Evolutionary conservation across 106 monocot species (phyloP), one percentile per base, ranked within the genome.

Genomic region (Hemerocallis citrina): DNA sequence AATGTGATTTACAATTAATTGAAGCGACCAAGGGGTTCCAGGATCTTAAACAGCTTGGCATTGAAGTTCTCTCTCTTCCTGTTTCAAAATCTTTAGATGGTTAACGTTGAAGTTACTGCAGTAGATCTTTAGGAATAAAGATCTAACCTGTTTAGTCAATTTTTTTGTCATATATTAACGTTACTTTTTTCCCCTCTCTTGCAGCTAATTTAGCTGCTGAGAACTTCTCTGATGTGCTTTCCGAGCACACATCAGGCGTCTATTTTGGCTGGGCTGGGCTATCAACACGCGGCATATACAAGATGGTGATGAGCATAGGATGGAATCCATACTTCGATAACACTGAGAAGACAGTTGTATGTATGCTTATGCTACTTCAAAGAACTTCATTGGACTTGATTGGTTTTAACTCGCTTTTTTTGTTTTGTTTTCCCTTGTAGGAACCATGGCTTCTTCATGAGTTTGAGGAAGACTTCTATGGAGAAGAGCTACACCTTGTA

Each of bases 281-380:
- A 21, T 72, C 84, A 43, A 65, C 25, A 21, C 75, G 70, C 30
- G 96, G 91, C 19, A 62, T 91, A 41, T 91, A 72, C 67, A 96
- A 96, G 76, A 96, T 91, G 96, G 96, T 87, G 31, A 96, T 91
- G 96, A 90, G 87, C 57, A 77, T 96, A 63, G 95, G 90, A 34
- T 90, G 95, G 95, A 95, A 95, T 62, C 95, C 95, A 23, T 95
- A 84, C 65, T 95, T 95, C 45, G 78, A 90, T 54, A 90, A 95
- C 51, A 86, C 86, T 0, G 84, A 95, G 38, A 95, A 95, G 72
- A 90, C 90, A 16, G 69, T 95, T 42, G 95, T 95, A 56, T 74
- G 89, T 54, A 12, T 48, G 14, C 20, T 37, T 34, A 12, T 46
- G 24, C 21, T 16, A 56, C 32, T 38, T 57, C 7, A 17, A 36